Evolutionary conservation across 164 flowering plant species (phyloP).

Genomic region (Amborella trichopoda): DNA sequence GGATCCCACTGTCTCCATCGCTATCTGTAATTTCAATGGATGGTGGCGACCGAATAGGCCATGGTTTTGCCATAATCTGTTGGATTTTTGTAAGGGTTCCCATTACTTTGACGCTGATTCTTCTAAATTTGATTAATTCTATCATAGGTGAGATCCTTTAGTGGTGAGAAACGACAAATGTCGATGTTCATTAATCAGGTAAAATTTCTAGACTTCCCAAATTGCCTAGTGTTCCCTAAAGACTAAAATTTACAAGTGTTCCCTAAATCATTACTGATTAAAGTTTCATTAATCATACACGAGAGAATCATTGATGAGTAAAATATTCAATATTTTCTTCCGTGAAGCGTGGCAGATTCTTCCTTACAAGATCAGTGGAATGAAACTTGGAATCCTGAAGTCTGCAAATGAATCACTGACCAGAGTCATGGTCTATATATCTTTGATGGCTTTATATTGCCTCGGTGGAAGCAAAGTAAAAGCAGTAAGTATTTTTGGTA

Average conservation of each 20-base stretch:
- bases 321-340: slow-evolving; percentile 3
- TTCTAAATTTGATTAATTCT: slow-evolving; percentile 1
- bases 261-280: too few species aligned
- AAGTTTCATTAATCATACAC: too few species aligned
- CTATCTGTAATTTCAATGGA: too few species aligned
- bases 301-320: too few species aligned
- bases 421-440: slow-evolving; percentile 78
- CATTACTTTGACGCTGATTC: neutral
- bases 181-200: slow-evolving; percentile 74
- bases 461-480: slow-evolving; percentile 98
- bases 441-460: slow-evolving; percentile 74
- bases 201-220: slow-evolving; percentile 4
- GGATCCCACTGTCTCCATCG: too few species aligned
- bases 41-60: too few species aligned
- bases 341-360: slow-evolving; percentile 50
- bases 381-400: slow-evolving; percentile 73
- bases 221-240: too few species aligned
- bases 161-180: slow-evolving; percentile 95
- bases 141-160: slow-evolving; percentile 88
- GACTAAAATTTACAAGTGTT: too few species aligned
- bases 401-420: slow-evolving; percentile 84
- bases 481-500: slow-evolving; percentile 71
- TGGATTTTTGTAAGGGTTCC: too few species aligned
- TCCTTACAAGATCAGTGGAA: slow-evolving; percentile 72
- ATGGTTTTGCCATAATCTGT: too few species aligned